Conservation (phyloP, 2,329 filamentous ascomycete species). For the Cadophora luteo-olivacea region DNA sequence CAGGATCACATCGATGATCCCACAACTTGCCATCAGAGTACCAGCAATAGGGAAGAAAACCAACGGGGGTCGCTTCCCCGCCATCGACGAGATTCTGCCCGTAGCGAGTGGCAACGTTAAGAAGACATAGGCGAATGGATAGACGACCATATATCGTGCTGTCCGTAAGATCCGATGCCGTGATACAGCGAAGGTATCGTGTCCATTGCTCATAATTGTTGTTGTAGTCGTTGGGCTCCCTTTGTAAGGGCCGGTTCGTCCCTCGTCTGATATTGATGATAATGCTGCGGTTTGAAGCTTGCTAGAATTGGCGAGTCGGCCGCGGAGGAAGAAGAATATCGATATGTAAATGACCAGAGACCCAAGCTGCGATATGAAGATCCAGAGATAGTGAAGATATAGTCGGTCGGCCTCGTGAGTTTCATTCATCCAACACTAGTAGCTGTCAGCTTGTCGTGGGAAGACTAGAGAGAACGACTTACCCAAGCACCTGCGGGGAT, state of each 20-base stretch:
- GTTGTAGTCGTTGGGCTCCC: conserved; percentile 27
- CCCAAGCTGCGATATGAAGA: conserved; percentile 59
- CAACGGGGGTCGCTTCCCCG: conserved; percentile 39
- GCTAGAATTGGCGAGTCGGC: conserved; percentile 25
- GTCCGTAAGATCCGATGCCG: conserved; percentile 44
- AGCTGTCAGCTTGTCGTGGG: not conserved
- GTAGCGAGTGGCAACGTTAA: conserved; percentile 58
- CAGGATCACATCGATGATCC: conserved; percentile 36
- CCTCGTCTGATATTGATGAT: not conserved
- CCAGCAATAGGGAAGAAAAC: conserved; percentile 35
- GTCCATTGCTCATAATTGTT: conserved; percentile 21
- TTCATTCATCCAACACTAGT: conserved; percentile 58
- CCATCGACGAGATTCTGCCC: conserved; percentile 56
- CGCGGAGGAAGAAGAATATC: conserved; percentile 44
- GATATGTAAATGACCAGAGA: conserved; percentile 56
- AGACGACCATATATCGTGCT: conserved; percentile 57
- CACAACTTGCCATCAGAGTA: conserved; percentile 36
- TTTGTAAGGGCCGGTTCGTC: conserved; percentile 14
- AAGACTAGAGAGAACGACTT: conserved; percentile 28
- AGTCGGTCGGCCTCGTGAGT: conserved; percentile 54
- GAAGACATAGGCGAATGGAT: conserved; percentile 56
- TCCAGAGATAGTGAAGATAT: conserved; percentile 61
- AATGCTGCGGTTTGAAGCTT: conserved; percentile 8
- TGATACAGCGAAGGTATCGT: conserved; percentile 32
- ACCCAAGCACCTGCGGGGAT: conserved; percentile 59